These are phyloP conservation scores for Tetrahymena elliotti DNA, from an alignment of 73 alveolate species.

Conservation along the genomic window DNA sequence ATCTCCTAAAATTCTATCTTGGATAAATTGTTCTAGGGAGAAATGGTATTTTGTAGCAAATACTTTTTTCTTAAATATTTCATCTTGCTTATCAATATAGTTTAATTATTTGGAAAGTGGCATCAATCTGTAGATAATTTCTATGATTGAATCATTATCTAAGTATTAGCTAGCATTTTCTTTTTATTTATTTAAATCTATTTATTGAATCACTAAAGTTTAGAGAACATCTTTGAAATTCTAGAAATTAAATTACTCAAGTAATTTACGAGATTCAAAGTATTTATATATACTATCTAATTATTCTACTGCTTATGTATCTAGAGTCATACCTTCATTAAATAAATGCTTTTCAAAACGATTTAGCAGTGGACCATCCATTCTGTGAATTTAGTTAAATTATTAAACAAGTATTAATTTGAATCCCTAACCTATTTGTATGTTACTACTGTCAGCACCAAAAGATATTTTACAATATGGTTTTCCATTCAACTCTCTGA, in stretches of 20 bases:
- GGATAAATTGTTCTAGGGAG: background rate
- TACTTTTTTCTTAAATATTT: background rate
- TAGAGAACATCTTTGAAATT: background rate
- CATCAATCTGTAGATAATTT: background rate
- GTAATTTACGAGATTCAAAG: background rate
- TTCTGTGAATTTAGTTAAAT: background rate
- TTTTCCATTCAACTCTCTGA: background rate
- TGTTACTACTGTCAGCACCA: conserved; percentile 12
- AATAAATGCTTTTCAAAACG: background rate
- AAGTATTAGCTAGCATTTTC: background rate
- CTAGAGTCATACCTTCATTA: background rate
- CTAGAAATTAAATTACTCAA: background rate
- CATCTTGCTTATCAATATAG: background rate
- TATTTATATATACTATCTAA: background rate
- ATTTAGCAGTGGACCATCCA: background rate
- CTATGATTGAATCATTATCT: background rate
- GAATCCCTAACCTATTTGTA: background rate
- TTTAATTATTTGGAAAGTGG: background rate
- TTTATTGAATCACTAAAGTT: background rate
- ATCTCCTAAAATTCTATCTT: background rate
- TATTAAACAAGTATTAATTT: background rate
- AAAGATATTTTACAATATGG: conserved; percentile 5
- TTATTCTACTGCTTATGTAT: background rate
- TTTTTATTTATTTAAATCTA: background rate
- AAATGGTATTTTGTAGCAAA: background rate